Conservation (phyloP, 2,329 filamentous ascomycete genomes). For the Fusarium metavorans region DNA sequence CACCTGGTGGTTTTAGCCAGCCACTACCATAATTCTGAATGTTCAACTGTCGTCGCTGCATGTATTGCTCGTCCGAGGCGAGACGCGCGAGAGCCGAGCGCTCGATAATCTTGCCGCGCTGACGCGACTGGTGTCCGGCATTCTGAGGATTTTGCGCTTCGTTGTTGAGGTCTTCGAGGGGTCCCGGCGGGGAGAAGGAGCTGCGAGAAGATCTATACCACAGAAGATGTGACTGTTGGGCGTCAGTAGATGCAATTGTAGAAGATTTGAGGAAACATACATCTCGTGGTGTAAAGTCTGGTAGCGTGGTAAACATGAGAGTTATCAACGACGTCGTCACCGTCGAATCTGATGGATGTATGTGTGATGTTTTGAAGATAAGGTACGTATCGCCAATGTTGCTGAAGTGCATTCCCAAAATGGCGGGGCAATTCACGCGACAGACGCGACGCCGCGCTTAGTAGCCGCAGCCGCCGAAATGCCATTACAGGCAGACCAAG, state of each 20-base stretch:
- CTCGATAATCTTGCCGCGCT: constrained; percentile 61
- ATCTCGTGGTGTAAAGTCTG: constrained; percentile 77
- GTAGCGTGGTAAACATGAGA: constrained; percentile 72
- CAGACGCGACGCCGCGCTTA: constrained; percentile 39
- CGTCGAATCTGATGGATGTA: constrained; percentile 28
- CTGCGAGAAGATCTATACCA: constrained; percentile 78
- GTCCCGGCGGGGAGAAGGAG: constrained; percentile 53
- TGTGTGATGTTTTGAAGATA: constrained; percentile 2
- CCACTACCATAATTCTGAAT: constrained; percentile 87
- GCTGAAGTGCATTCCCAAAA: constrained; percentile 26
- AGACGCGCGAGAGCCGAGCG: constrained; percentile 76
- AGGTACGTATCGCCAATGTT: constrained; percentile 14
- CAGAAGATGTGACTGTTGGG: constrained; percentile 74
- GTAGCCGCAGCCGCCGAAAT: constrained; percentile 36
- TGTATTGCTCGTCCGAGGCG: constrained; percentile 79
- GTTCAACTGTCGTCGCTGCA: constrained; percentile 81
- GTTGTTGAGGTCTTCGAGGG: constrained; percentile 50
- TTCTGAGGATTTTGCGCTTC: constrained; percentile 44
- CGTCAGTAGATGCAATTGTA: constrained; percentile 15
- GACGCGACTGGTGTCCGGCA: constrained; percentile 50
- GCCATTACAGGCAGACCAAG: background rate
- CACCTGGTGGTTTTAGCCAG: constrained; percentile 91
- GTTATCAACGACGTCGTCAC: constrained; percentile 34
- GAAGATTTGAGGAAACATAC: constrained; percentile 58
- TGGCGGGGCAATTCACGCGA: constrained; percentile 36